Evolutionary conservation across 148 eudicot genomes (phyloP).

Genomic region (Mesembryanthemum crystallinum): DNA sequence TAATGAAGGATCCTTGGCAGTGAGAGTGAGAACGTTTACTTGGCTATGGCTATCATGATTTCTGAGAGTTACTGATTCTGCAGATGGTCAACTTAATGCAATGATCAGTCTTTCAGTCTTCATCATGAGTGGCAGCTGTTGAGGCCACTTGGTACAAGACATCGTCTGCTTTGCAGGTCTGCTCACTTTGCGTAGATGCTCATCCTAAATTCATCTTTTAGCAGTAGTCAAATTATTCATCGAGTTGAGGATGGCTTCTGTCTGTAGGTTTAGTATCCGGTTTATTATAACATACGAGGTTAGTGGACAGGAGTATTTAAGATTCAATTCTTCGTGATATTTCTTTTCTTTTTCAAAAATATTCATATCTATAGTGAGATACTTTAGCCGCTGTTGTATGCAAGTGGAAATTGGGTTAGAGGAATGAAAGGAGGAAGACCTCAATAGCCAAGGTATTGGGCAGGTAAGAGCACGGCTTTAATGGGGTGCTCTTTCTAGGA

Average conservation of each 20-base stretch:
- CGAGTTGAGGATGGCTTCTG: background rate
- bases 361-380: too few relatives aligned
- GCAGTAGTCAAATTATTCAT: background rate
- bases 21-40: constrained; percentile 5
- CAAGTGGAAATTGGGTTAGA: background rate
- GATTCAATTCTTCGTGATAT: background rate
- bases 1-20: background rate
- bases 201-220: background rate
- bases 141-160: background rate
- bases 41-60: background rate
- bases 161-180: background rate
- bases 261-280: background rate
- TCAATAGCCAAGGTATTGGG: background rate
- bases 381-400: background rate
- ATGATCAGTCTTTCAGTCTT: background rate
- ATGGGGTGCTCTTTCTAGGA: too few relatives aligned
- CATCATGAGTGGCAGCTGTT: constrained; percentile 12
- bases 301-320: background rate
- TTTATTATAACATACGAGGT: background rate
- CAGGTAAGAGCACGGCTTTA: background rate
- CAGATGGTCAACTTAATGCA: background rate
- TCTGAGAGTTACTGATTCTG: background rate
- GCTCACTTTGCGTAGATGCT: background rate
- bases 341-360: too few relatives aligned
- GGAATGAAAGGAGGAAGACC: background rate